These are phyloP conservation scores for Plectosphaerella sp. DNA, from an alignment of 2,329 filamentous ascomycete species.

Conservation along the genomic window DNA sequence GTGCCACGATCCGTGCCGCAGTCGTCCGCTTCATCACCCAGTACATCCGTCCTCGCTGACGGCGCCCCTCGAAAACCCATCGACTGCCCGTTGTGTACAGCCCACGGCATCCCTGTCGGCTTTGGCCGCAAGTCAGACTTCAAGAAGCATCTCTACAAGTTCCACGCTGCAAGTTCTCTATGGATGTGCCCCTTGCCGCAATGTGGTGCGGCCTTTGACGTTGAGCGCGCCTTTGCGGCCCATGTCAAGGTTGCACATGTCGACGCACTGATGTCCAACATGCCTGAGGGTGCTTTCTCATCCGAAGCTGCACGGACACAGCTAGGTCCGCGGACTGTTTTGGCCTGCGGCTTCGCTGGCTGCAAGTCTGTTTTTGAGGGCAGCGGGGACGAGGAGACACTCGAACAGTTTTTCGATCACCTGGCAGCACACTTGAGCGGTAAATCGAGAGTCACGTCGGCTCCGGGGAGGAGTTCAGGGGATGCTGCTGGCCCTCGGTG, in stretches of 20 bases:
- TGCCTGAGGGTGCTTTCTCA: not conserved
- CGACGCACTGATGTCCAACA: slow-evolving; percentile 32
- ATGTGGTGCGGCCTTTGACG: slow-evolving; percentile 38
- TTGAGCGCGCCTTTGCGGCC: slow-evolving; percentile 38
- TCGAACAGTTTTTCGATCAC: slow-evolving; percentile 41
- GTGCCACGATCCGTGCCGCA: not conserved
- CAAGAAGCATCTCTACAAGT: slow-evolving; percentile 45
- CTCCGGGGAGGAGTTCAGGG: slow-evolving; percentile 6
- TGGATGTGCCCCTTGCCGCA: slow-evolving; percentile 38
- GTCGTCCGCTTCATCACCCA: not conserved
- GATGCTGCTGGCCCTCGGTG: slow-evolving; percentile 15
- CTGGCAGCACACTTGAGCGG: slow-evolving; percentile 41
- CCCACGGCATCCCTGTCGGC: slow-evolving; percentile 39
- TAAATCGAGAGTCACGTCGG: slow-evolving; percentile 4
- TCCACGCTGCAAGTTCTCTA: slow-evolving; percentile 36
- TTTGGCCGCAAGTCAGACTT: slow-evolving; percentile 43
- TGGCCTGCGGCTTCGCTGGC: slow-evolving; percentile 35
- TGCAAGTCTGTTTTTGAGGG: slow-evolving; percentile 39
- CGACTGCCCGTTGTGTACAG: slow-evolving; percentile 39
- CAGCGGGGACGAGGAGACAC: slow-evolving; percentile 28
- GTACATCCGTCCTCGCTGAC: not conserved
- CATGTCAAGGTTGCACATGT: slow-evolving; percentile 38
- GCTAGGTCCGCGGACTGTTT: slow-evolving; percentile 38
- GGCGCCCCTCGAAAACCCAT: slow-evolving; percentile 12
- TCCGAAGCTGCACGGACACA: slow-evolving; percentile 32